Evolutionary conservation across 495 filamentous ascomycete genomes (phyloP).

Genomic region (Xylaria nigripes): DNA sequence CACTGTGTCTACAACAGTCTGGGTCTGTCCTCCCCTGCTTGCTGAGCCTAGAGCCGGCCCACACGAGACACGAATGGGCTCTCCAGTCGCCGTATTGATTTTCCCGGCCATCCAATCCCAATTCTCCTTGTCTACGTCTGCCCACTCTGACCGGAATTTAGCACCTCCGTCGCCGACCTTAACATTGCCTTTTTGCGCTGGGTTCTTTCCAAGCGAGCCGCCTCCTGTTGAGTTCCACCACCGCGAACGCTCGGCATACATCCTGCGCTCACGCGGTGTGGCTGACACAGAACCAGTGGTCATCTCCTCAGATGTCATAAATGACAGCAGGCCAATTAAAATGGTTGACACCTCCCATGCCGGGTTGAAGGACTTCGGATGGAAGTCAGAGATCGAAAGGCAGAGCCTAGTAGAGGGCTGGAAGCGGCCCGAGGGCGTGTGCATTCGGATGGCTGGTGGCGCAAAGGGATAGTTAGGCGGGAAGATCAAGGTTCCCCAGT

Average conservation of each 20-base stretch:
- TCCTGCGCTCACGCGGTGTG: constrained; percentile 66
- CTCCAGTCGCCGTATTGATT: constrained; percentile 72
- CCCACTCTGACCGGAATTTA: constrained; percentile 85
- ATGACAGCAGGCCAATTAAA: constrained; percentile 83
- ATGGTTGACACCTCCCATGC: constrained; percentile 99
- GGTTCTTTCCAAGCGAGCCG: constrained; percentile 54
- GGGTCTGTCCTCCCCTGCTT: constrained; percentile 59
- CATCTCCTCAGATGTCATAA: constrained; percentile 99
- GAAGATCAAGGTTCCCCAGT: constrained; percentile 96
- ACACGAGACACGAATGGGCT: constrained; percentile 51
- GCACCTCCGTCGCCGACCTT: constrained; percentile 82
- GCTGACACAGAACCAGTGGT: constrained; percentile 88
- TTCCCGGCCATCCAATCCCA: constrained; percentile 85
- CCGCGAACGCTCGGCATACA: constrained; percentile 65
- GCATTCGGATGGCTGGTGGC: constrained; percentile 96
- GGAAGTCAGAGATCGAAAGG: constrained; percentile 92
- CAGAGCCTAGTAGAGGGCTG: constrained; percentile 87
- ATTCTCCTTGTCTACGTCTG: constrained; percentile 83
- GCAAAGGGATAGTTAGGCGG: constrained; percentile 95
- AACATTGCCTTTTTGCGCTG: constrained; percentile 42
- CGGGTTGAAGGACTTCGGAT: constrained; percentile 95
- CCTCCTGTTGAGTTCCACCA: constrained; percentile 99
- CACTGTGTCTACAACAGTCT: constrained; percentile 69
- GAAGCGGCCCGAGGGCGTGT: constrained; percentile 92
- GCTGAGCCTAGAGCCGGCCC: constrained; percentile 59